These are phyloP conservation scores for Pulveroboletus sp. DNA, from an alignment of 768 basidiomycete genomes.

Conservation along the genomic window DNA sequence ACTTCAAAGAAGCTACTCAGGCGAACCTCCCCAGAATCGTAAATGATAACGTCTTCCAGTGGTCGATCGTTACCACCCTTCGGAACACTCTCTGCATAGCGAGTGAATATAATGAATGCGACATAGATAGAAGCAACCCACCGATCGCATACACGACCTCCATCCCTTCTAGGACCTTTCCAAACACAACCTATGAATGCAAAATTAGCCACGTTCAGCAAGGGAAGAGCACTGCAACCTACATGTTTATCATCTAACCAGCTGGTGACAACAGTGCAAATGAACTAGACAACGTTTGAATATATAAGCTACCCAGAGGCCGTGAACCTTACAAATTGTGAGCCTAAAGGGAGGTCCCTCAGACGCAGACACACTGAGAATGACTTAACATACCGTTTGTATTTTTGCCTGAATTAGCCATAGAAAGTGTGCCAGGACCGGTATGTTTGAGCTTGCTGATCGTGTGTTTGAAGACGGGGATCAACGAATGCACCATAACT, in stretches of 20 bases:
- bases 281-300: constrained; percentile 57
- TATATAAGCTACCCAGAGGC: background rate
- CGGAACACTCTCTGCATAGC: constrained; percentile 62
- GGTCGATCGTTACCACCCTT: constrained; percentile 75
- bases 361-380: background rate
- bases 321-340: constrained; percentile 69
- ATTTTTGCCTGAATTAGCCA: constrained; percentile 92
- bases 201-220: background rate
- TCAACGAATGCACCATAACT: constrained; percentile 19
- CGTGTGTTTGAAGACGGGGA: background rate
- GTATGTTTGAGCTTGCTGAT: constrained; percentile 92
- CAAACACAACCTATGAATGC: constrained; percentile 75
- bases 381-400: constrained; percentile 68
- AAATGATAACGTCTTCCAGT: constrained; percentile 70
- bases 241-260: constrained; percentile 94
- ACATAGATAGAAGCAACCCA: constrained; percentile 30
- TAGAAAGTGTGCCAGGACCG: constrained; percentile 79
- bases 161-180: constrained; percentile 89
- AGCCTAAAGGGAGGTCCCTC: constrained; percentile 43
- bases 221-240: constrained; percentile 17
- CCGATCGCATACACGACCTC: constrained; percentile 76
- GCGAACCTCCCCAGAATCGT: constrained; percentile 81
- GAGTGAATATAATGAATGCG: constrained; percentile 7
- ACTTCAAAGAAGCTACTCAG: constrained; percentile 9
- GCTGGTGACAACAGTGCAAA: constrained; percentile 79